phyloP scores from a whole-genome alignment of 2,329 filamentous ascomycete genomes.

The Stemphylium beticola region DNA sequence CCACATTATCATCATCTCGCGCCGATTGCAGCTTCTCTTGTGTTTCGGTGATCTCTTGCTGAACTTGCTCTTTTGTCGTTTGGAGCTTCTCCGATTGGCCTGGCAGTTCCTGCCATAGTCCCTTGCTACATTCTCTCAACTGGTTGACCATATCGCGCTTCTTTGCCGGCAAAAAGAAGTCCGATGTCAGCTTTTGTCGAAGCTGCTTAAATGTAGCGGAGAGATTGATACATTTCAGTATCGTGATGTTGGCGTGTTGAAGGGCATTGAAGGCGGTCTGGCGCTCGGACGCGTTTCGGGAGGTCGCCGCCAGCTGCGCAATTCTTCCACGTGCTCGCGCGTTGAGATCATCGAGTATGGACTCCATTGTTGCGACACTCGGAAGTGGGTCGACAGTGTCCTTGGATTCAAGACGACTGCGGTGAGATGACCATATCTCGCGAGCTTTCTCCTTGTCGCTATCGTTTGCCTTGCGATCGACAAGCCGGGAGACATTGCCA shows the following conservation, averaged over 20 bases:
- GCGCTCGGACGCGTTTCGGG: background rate
- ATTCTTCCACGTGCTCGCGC: background rate
- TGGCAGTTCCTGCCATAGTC: background rate
- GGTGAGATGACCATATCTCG: background rate
- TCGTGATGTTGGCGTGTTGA: background rate
- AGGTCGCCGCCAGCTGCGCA: background rate
- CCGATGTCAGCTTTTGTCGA: background rate
- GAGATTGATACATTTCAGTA: constrained; percentile 1
- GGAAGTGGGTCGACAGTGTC: background rate
- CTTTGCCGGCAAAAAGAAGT: background rate
- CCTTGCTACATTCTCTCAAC: background rate
- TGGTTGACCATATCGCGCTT: background rate
- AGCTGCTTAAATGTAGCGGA: constrained; percentile 2
- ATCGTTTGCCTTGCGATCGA: background rate
- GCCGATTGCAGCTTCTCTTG: background rate
- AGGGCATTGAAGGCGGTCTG: background rate
- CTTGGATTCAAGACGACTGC: background rate
- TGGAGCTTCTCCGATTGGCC: background rate
- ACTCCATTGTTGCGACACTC: background rate
- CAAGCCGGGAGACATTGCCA: background rate
- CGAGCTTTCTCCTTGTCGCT: background rate
- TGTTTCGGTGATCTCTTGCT: background rate
- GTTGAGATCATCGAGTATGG: background rate
- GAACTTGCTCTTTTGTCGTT: background rate
- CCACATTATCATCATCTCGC: background rate